Evolutionary conservation across 768 basidiomycete species (phyloP), one percentile per base, ranked within the genome.

Genomic region (Kwoniella dendrophila): DNA sequence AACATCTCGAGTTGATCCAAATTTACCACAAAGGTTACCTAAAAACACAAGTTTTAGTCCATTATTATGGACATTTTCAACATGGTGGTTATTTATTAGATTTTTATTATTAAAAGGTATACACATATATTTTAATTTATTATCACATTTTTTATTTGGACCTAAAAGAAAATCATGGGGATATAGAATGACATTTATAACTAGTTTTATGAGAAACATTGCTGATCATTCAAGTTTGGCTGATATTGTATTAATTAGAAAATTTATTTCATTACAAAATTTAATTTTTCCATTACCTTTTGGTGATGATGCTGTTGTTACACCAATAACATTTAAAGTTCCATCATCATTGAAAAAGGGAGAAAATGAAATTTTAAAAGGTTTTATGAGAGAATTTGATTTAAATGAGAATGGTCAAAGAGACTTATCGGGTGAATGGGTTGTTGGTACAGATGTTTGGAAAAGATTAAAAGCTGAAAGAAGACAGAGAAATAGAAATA

Each of bases 391-490:
- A 34, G 82, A 86, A 6, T 85, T 85, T 56, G 95, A 98, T 73
- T 84, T 57, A 22, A 73, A 82, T 18, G 95, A 99, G 78, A 83
- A 83, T 10, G 94, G 92, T 33, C 77, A 72, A 8, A 85, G 95
- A 3, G 90, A 94, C 72, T 83, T 99, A 30, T 86, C 86, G 1
- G 95, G 92, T 0, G 95, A 99, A 82, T 99, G 95, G 95, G 87
- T 98, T 24, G 89, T 97, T n/a, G 91, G 91, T 34, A 89, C 89
- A 77, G 86, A 86, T 66, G 85, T 94, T 0, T 99, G 95, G 95
- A 87, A 86, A 66, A 82, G 86, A 29, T 82, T 96, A 67, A 92
- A 96, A 72, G 81, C 84, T 16, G 91, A 94, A 71, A 90, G 90
- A 86, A 86, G 71, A 47, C 62, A 59, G 51, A 49, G 66, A 36